These are phyloP conservation scores for Fusarium nanum DNA, from an alignment of 2,329 filamentous ascomycete genomes.

Conservation along the genomic window DNA sequence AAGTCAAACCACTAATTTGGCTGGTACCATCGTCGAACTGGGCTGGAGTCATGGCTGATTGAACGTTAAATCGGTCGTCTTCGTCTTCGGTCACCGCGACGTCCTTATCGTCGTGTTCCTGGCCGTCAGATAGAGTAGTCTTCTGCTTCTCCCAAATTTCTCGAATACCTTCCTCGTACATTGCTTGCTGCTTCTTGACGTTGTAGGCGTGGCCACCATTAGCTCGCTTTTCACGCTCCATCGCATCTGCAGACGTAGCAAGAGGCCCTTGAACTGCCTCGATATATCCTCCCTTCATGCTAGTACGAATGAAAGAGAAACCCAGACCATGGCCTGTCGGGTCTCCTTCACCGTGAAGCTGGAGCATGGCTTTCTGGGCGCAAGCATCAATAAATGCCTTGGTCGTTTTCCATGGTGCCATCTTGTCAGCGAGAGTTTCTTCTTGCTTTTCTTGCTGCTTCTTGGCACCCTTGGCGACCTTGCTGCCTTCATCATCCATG, in stretches of 20 bases:
- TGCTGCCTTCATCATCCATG: constrained; percentile 58
- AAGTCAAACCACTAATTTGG: constrained; percentile 77
- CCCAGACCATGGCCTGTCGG: constrained; percentile 93
- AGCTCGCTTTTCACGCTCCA: constrained; percentile 86
- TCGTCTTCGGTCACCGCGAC: constrained; percentile 69
- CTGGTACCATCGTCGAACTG: constrained; percentile 81
- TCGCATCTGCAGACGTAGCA: constrained; percentile 81
- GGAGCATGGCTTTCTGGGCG: constrained; percentile 95
- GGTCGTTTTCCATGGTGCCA: constrained; percentile 96
- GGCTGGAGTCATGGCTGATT: constrained; percentile 76
- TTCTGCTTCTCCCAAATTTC: constrained; percentile 94
- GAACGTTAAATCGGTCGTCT: constrained; percentile 77
- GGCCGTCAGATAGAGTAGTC: constrained; percentile 76
- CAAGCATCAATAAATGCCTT: constrained; percentile 97
- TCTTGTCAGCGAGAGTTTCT: constrained; percentile 84
- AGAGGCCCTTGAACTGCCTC: constrained; percentile 78
- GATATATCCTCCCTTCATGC: constrained; percentile 97
- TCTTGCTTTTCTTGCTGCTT: constrained; percentile 63
- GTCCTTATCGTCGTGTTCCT: constrained; percentile 74
- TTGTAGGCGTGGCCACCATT: constrained; percentile 98
- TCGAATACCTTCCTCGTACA: constrained; percentile 90
- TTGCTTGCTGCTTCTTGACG: constrained; percentile 90
- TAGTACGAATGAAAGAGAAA: constrained; percentile 97
- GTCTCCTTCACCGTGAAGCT: constrained; percentile 93
- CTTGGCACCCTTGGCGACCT: constrained; percentile 55